Evolutionary conservation across 148 eudicot genomes (phyloP), one percentile per base, ranked within the genome.

Genomic region (Cornus controversa): DNA sequence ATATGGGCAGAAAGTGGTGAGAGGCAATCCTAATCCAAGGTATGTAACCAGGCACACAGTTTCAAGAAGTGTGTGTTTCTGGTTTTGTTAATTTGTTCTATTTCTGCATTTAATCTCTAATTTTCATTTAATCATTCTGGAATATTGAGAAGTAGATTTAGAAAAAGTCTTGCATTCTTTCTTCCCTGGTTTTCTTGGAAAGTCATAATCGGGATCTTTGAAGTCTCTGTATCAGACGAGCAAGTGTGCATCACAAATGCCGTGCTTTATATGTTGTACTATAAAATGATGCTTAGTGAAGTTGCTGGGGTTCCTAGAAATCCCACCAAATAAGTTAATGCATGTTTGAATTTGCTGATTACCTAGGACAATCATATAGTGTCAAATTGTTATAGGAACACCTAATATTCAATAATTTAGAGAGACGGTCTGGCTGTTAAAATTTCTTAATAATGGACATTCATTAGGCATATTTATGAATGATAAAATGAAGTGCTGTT

Each of bases 21-120:
- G 98, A 73, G 97, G 98, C 75, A 94, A 94, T 87, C 98, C 98
- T 63, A 94, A 94, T 86, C 98, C 98, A 63, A 89, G 98, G 98
- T 94, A 84, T 79, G 75, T 82, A 72, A 70, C 26, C 26, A 26
- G 80, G 18, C 50, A 23, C 22, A 6, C n/a, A 64, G 7, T 69
- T 75, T 15, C 37, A 45, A 7, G 9, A 0, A 47, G 2, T 31
- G 14, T 15, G 11, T 54, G 15, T 70, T 31, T 63, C 40, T 75
- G 60, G 63, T 42, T 60, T 70, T 47, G 10, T 40, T 31, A 5
- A 40, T 40, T 3, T 40, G 66, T 66, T 34, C 10, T 31, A 7
- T 26, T 34, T 13, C 36, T 28, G 28, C 37, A 15, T 28, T 54
- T 28, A 65, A 13, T 67, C 5, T 58, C 67, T 47, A 31, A 18